These are phyloP conservation scores for Barnettozyma pratensis DNA, from an alignment of 805 yeast species.

Conservation along the genomic window DNA sequence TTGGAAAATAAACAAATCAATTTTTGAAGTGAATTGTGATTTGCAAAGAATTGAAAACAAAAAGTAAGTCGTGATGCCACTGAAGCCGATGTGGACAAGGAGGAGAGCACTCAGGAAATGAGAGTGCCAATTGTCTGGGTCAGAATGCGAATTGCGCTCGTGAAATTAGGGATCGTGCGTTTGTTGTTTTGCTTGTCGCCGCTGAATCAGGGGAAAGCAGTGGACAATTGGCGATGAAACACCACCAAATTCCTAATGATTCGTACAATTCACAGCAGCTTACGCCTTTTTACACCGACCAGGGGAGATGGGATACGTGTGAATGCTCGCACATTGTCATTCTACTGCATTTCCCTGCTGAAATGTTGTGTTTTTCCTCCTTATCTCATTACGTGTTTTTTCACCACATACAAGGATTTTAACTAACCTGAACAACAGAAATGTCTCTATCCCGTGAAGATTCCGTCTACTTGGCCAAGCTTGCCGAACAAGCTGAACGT, in stretches of 20 bases:
- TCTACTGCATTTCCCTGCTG: background rate
- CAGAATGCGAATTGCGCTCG: background rate
- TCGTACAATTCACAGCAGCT: no score
- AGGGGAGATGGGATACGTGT: no score
- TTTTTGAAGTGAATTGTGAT: background rate
- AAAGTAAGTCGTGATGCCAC: slow-evolving; percentile 1
- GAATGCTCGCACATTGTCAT: no score
- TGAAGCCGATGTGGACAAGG: background rate
- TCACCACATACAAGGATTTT: background rate
- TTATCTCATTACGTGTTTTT: background rate
- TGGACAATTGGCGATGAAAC: background rate
- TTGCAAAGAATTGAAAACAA: slow-evolving; percentile 5
- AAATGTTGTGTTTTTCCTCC: background rate
- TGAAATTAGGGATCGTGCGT: background rate
- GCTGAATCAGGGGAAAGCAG: slow-evolving; percentile 7
- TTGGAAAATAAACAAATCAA: slow-evolving; percentile 6
- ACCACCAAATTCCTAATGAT: background rate
- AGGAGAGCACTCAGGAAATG: background rate
- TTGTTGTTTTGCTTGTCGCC: slow-evolving; percentile 1
- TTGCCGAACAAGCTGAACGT: slow-evolving; percentile 99
- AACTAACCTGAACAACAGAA: slow-evolving; percentile 10
- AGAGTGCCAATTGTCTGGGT: background rate
- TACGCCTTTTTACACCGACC: no score
- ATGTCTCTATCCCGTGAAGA: slow-evolving; percentile 93
- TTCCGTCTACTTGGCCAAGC: slow-evolving; percentile 94